Evolutionary conservation across 2,329 filamentous ascomycete genomes (phyloP), one percentile per base, ranked within the genome.

Genomic region (Penicillium sp.): DNA sequence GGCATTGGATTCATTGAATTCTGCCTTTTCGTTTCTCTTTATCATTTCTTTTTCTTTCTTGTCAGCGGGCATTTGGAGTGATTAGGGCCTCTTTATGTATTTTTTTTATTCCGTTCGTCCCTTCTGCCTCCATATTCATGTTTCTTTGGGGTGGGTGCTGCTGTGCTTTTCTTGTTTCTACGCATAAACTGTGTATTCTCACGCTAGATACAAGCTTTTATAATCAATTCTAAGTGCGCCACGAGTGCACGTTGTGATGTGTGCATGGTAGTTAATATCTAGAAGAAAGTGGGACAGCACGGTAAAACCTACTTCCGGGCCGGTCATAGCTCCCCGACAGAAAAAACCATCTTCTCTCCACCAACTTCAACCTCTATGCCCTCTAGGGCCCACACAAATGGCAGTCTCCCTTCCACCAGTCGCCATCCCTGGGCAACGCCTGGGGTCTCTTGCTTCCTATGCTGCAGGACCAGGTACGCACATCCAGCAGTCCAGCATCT

Each of bases 401-500:
- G 41, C 55, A 43, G 53, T 50, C 33, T 41, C 62, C 3, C 46
- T 71, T 17, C 66, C 69, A n/a, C 44, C 56, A 16, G 44, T 88
- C 53, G 86, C 84, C 39, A 76, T 94, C 33, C 93, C 93, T 8
- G 93, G 93, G 62, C 86, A 93, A 63, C 71, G 81, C 31, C 79
- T 98, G 27, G 90, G 86, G 19, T 70, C 83, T 13, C 68, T 75
- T 13, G 72, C 77, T 39, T 78, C 80, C 51, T 90, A 84, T 67
- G 69, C 76, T 27, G 78, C 88, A 18, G 91, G 91, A 10, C 74
- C 86, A 8, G 93, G 91, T 51, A 95, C 89, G 0, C 88, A 97
- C 65, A 75, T 94, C 51, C 78, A 87, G 68, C 75, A 84, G 49
- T 75, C 80, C 48, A 78, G 83, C 43, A 79, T 96, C 53, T 85